Percentiles rank a stretch among this genome's conserved stretches.
Evolutionary conservation across 495 filamentous ascomycete genomes (phyloP).

Genomic region (Tuber indicum): DNA sequence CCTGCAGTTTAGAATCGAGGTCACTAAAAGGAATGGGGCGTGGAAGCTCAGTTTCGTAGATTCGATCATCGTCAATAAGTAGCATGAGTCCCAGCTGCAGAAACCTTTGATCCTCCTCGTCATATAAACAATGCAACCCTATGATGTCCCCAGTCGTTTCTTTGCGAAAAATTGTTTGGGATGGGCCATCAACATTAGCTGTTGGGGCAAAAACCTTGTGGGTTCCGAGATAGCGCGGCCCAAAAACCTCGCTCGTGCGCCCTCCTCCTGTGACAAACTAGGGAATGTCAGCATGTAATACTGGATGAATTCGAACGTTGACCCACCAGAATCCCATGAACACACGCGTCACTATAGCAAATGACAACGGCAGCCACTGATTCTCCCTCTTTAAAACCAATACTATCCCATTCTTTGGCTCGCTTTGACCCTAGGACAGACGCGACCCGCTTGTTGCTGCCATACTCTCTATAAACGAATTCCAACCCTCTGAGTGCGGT

Average conservation of each 20-base stretch:
- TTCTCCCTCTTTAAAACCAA: slow-evolving; percentile 20
- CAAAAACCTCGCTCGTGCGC: slow-evolving; percentile 33
- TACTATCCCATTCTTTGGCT: slow-evolving; percentile 19
- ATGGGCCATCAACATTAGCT: slow-evolving; percentile 20
- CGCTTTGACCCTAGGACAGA: slow-evolving; percentile 24
- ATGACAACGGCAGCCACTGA: slow-evolving; percentile 38
- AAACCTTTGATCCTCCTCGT: slow-evolving; percentile 37
- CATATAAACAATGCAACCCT: slow-evolving; percentile 41
- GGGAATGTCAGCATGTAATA: neutral
- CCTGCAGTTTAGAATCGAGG: slow-evolving; percentile 21
- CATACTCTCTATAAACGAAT: slow-evolving; percentile 35
- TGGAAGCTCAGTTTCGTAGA: slow-evolving; percentile 15
- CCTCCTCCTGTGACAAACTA: slow-evolving; percentile 39
- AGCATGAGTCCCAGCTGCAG: slow-evolving; percentile 39
- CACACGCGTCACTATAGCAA: slow-evolving; percentile 35
- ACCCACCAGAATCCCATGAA: slow-evolving; percentile 38
- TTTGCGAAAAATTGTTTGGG: slow-evolving; percentile 27
- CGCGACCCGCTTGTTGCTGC: slow-evolving; percentile 14
- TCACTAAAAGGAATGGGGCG: slow-evolving; percentile 37
- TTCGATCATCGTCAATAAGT: slow-evolving; percentile 6
- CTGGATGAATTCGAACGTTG: slow-evolving; percentile 8
- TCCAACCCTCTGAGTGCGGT: slow-evolving; percentile 36
- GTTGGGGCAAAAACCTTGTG: slow-evolving; percentile 40
- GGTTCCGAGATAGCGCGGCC: slow-evolving; percentile 36
- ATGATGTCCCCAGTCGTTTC: slow-evolving; percentile 30